These are phyloP conservation scores for Leishmania tropica DNA, from an alignment of 208 protist genomes.

Conservation along the genomic window DNA sequence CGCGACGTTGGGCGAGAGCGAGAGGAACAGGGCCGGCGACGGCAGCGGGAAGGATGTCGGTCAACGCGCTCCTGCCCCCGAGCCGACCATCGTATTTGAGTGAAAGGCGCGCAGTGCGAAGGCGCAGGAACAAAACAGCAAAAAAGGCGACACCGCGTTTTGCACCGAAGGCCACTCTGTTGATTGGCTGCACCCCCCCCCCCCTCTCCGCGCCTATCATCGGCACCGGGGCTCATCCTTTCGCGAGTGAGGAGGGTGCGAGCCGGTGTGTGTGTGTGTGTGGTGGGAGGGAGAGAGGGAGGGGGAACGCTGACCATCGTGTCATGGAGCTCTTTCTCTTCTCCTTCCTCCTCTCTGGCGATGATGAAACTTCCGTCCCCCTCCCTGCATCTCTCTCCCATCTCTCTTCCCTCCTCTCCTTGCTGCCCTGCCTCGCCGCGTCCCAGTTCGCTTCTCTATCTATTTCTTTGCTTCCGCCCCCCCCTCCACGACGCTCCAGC, in stretches of 20 bases:
- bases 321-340: not conserved
- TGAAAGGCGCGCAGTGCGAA: not conserved
- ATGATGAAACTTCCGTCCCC: not conserved
- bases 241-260: not conserved
- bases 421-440: not conserved
- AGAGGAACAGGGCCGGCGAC: not conserved
- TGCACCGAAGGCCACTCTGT: not conserved
- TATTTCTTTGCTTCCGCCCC: not conserved
- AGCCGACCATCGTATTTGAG: constrained; percentile 58
- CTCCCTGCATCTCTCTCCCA: not conserved
- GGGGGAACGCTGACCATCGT: not conserved
- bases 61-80: constrained; percentile 3
- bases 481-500: no score
- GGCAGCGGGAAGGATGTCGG: not conserved
- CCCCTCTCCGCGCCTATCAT: not conserved
- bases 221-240: not conserved
- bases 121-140: not conserved
- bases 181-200: not conserved
- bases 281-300: not conserved
- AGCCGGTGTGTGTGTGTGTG: no score
- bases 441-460: not conserved
- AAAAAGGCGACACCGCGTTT: not conserved
- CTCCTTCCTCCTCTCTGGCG: not conserved
- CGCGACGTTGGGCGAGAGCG: constrained; percentile 24
- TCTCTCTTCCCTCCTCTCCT: not conserved